phyloP scores from a whole-genome alignment of 2,329 filamentous ascomycete species.

The Pseudocercospora fuligena region DNA sequence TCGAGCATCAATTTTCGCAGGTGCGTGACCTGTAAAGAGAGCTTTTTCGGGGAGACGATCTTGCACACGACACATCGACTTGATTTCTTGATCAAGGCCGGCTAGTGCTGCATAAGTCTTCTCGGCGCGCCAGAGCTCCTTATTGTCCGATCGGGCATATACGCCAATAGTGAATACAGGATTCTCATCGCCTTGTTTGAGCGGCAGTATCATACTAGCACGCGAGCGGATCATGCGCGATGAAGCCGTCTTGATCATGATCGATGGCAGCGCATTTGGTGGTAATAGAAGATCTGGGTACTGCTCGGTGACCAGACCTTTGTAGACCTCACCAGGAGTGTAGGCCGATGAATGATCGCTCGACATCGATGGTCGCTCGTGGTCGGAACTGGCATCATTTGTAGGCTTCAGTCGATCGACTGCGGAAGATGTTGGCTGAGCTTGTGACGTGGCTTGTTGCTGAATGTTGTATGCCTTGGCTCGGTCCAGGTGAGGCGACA shows the following conservation, averaged over 20 bases:
- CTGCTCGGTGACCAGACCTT: conserved; percentile 80
- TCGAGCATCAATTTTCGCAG: conserved; percentile 88
- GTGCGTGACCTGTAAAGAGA: conserved; percentile 89
- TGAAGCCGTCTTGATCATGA: conserved; percentile 85
- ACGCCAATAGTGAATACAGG: conserved; percentile 92
- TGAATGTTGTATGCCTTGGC: conserved; percentile 43
- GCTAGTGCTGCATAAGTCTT: conserved; percentile 83
- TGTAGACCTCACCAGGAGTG: conserved; percentile 63
- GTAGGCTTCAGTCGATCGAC: conserved; percentile 32
- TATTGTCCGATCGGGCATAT: conserved; percentile 73
- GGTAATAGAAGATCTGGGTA: conserved; percentile 84
- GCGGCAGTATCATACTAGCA: conserved; percentile 79
- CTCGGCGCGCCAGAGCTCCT: conserved; percentile 91
- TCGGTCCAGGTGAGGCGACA: conserved; percentile 54
- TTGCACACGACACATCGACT: conserved; percentile 71
- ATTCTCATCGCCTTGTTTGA: conserved; percentile 77
- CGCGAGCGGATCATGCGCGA: conserved; percentile 93
- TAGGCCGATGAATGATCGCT: conserved; percentile 31
- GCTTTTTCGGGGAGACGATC: conserved; percentile 81
- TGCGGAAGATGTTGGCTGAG: conserved; percentile 18
- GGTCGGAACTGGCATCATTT: conserved; percentile 31
- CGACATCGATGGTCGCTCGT: conserved; percentile 34
- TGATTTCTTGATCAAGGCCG: conserved; percentile 81
- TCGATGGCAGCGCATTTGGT: conserved; percentile 84
- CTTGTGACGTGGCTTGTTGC: conserved; percentile 21